Conservation (phyloP, 176 grass and related monocot species). For the Phyllostachys edulis region DNA sequence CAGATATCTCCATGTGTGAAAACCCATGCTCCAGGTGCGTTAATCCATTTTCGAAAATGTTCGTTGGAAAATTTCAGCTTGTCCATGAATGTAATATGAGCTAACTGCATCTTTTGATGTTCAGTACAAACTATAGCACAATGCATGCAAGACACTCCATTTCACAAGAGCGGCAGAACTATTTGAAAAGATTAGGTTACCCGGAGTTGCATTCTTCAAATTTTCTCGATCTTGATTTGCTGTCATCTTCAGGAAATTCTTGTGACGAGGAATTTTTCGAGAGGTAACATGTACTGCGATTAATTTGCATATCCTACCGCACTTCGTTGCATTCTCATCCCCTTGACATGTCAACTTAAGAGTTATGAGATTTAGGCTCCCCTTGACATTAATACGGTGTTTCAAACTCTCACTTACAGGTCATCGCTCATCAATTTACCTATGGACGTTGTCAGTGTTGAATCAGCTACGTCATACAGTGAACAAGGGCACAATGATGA, state of each 20-base stretch:
- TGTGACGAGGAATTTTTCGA: slow-evolving; percentile 77
- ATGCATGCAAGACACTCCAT: slow-evolving; percentile 52
- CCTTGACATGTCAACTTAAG: slow-evolving; percentile 1
- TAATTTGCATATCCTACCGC: background rate
- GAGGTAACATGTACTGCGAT: slow-evolving; percentile 46
- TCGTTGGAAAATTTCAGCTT: background rate
- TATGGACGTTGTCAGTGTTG: slow-evolving; percentile 50
- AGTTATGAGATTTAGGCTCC: background rate
- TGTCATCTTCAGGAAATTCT: slow-evolving; percentile 89
- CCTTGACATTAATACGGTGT: slow-evolving; percentile 3
- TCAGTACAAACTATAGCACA: slow-evolving; percentile 43
- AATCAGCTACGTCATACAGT: slow-evolving; percentile 49
- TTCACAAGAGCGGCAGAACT: slow-evolving; percentile 55
- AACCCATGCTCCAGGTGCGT: slow-evolving; percentile 57
- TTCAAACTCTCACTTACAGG: slow-evolving; percentile 42
- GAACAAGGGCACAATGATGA: slow-evolving; percentile 40
- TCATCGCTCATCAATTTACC: slow-evolving; percentile 77
- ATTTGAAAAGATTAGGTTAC: slow-evolving; percentile 57
- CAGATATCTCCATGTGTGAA: slow-evolving; percentile 70
- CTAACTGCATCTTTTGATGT: slow-evolving; percentile 25
- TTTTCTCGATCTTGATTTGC: slow-evolving; percentile 85
- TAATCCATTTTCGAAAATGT: background rate
- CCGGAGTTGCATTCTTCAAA: slow-evolving; percentile 80
- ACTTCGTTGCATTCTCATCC: background rate
- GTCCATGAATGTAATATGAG: background rate